Evolutionary conservation across 176 grass and related monocot genomes (phyloP), one percentile per base, ranked within the genome.

Genomic region (Avena atlantica): DNA sequence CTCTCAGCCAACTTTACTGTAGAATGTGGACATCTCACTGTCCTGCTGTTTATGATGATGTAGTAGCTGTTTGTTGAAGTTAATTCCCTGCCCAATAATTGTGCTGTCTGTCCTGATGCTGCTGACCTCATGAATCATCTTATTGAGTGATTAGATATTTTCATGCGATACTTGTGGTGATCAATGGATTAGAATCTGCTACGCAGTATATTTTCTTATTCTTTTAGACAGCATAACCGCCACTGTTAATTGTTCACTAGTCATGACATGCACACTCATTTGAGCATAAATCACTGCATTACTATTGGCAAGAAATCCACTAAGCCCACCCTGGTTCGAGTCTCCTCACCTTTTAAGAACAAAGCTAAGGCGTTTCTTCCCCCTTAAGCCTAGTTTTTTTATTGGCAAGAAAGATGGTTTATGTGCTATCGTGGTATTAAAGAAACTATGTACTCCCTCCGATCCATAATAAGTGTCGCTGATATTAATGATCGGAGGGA

Each of bases 171-270:
- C 44, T 16, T 81, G 49, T 4, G 5, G 24, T 81, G 78, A 52
- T 62, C 64, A 42, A 6, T 70, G 87, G 24, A 71, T 64, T 50
- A 24, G 62, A 21, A 55, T 20, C 44, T 88, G 60, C 44, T n/a
- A 29, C 27, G 27, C 27, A 29, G 27, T 29, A 21, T 16, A n/a
- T 53, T 64, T 14, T 52, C 42, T 42, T 79, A 40, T 2, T 21
- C 13, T 76, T 65, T 77, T n/a, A 59, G 25, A 59, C 31, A 49
- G 25, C 60, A 45, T 11, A 8, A 0, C 15, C 65, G 21, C 34
- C 23, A 14, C 36, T 21, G 21, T 51, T 71, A 6, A 50, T 4
- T 48, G 34, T 55, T 61, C n/a, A 70, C 25, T 24, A 42, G 37
- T 42, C 37, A 42, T 42, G 37, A 42, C 37, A 19, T 3, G 47